Conservation (phyloP, 2,329 filamentous ascomycete species). For the Xylaria sp. region DNA sequence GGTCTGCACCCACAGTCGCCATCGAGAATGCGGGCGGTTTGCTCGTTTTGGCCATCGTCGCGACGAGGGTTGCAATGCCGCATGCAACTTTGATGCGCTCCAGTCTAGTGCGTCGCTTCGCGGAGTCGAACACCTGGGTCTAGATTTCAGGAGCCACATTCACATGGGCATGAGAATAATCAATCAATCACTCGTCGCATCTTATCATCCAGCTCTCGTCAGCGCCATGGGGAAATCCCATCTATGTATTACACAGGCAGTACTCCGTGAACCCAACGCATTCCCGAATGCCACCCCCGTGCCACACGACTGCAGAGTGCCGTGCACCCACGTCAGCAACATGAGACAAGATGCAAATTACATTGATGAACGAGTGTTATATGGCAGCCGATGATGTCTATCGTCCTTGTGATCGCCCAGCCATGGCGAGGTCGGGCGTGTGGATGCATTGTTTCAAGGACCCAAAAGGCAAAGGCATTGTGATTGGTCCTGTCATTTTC, state of each 20-base stretch:
- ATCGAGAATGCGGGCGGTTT: conserved; percentile 26
- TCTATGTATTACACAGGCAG: too few relatives aligned
- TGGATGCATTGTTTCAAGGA: conserved; percentile 43
- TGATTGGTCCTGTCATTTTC: conserved; percentile 30
- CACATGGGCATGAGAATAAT: background rate
- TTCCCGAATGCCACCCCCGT: conserved; percentile 14
- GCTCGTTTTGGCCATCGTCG: conserved; percentile 29
- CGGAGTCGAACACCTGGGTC: conserved; percentile 18
- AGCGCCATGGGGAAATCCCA: background rate
- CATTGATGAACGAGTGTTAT: conserved; percentile 19
- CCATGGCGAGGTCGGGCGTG: conserved; percentile 20
- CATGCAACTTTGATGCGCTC: conserved; percentile 29
- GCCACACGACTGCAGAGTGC: conserved; percentile 29
- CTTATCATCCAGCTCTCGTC: conserved; percentile 9
- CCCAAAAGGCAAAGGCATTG: conserved; percentile 14
- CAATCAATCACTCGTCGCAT: conserved; percentile 3
- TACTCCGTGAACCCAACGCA: background rate
- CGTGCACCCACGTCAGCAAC: conserved; percentile 36
- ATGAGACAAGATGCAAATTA: conserved; percentile 34
- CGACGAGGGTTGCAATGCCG: conserved; percentile 38
- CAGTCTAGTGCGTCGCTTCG: conserved; percentile 9
- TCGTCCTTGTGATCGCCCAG: conserved; percentile 32
- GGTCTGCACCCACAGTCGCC: conserved; percentile 13
- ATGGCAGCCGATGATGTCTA: conserved; percentile 9
- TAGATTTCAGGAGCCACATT: conserved; percentile 25